phyloP scores from a whole-genome alignment of 2,329 filamentous ascomycete species.

The Aureobasidium sp. region DNA sequence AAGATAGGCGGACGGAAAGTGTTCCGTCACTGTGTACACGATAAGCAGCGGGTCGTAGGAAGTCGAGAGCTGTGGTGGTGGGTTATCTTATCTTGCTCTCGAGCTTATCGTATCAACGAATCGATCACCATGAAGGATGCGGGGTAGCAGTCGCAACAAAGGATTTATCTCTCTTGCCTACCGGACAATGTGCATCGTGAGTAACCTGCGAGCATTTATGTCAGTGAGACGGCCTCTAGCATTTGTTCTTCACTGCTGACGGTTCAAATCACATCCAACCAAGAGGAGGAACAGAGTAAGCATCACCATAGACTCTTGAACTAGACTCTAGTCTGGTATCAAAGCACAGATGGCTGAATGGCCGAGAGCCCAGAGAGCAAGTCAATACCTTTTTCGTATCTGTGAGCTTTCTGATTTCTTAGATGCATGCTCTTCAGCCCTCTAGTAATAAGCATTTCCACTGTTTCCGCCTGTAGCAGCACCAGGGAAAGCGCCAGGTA shows the following conservation, averaged over 20 bases:
- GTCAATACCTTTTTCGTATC: neutral
- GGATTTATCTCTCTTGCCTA: neutral
- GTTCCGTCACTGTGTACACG: neutral
- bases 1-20: neutral
- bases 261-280: neutral
- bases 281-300: neutral
- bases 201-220: neutral
- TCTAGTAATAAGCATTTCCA: conserved; percentile 5
- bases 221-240: neutral
- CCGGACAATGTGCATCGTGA: neutral
- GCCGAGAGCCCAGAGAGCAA: too few relatives aligned
- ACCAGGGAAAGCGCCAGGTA: conserved; percentile 46
- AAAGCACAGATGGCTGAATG: neutral
- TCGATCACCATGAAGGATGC: neutral
- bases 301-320: too few relatives aligned
- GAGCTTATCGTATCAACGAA: neutral
- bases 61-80: neutral
- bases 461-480: conserved; percentile 21
- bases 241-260: neutral
- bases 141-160: neutral
- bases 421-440: neutral
- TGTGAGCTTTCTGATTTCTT: neutral
- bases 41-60: neutral
- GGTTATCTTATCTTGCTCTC: neutral
- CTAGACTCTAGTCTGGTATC: neutral